Percentiles rank a stretch among this genome's conserved stretches.
Evolutionary conservation across 148 eudicot genomes (phyloP).

Genomic region (Rhododendron simsii): DNA sequence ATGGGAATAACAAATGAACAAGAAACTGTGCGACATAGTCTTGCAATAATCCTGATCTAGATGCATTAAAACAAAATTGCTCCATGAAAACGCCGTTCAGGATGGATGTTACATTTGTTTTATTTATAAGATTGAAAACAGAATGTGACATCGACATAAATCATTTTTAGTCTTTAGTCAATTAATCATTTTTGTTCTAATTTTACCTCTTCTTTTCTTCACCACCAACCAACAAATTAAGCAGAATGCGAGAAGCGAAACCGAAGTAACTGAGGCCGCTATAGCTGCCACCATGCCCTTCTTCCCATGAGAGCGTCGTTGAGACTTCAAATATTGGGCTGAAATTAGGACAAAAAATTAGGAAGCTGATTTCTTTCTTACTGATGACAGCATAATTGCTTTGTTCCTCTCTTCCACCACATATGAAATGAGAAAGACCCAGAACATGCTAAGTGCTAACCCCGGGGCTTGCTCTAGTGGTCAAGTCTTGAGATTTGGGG

Average conservation of each 20-base stretch:
- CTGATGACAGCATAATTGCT: background rate
- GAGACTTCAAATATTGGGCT: background rate
- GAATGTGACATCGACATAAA: background rate
- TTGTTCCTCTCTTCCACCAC: background rate
- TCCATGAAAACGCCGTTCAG: no score
- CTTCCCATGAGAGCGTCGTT: background rate
- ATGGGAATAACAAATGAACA: no score
- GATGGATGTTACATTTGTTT: background rate
- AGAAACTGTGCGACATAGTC: no score
- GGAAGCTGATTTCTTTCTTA: background rate
- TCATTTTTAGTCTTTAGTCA: background rate
- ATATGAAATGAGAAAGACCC: no score
- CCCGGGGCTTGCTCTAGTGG: no score
- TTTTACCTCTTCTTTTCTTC: slow-evolving; percentile 33
- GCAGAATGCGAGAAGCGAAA: slow-evolving; percentile 11
- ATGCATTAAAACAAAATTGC: no score
- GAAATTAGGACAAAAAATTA: background rate
- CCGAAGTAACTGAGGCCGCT: slow-evolving; percentile 14
- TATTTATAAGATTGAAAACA: background rate
- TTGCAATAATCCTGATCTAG: no score
- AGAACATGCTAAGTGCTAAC: no score
- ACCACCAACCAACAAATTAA: slow-evolving; percentile 12
- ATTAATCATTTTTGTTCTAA: background rate
- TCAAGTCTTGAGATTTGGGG: no score
- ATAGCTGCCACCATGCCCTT: slow-evolving; percentile 2